Base-by-base conservation (phyloP, 257 asterid genomes). In the Cruciata laevipes region DNA sequence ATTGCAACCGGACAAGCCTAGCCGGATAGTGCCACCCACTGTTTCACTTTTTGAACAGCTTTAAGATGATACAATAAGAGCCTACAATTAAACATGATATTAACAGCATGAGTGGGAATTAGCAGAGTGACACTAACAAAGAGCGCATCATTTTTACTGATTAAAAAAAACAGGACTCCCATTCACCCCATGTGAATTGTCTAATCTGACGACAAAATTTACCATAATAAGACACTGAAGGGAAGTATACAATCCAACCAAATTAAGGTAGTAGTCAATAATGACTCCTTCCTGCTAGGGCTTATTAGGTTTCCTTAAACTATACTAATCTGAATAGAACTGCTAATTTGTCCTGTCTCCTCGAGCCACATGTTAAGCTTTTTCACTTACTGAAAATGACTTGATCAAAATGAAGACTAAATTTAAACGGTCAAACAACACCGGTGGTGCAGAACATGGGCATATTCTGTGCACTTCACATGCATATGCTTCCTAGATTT, bases 401-500 rank as follows among this genome's bases (percentile, higher is more conserved):
- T 64, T 25, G 61, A 67, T 24, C 38, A 5, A n/a, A 24, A 21
- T 11, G 60, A 47, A 37, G 60, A 53, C 27, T n/a, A 53, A 53
- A 53, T 17, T 62, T 37, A 72, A 61, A 71, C 24, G 66, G 78
- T 77, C 78, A 77, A 77, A 73, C 68, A 38, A 24, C 31, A 25
- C 33, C 56, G 58, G 61, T 67, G 63, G 24, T 40, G 37, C 49
- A 71, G 71, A 72, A 72, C 80, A 71, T 71, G 77, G 69, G 71
- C 42, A 57, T 65, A 52, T 51, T 65, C 64, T 25, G 33, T 8
- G 4, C 69, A 59, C 49, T 18, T 61, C 73, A 72, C 72, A 59
- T 64, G 81, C 72, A 61, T 17, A 18, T 17, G 16, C 25, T 52
- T 9, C 53, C 13, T 67, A 60, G 52, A 67, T 52, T 31, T 44